Evolutionary conservation across 2,329 filamentous ascomycete species (phyloP), one percentile per base, ranked within the genome.

Genomic region (Calonectria hawksworthii): DNA sequence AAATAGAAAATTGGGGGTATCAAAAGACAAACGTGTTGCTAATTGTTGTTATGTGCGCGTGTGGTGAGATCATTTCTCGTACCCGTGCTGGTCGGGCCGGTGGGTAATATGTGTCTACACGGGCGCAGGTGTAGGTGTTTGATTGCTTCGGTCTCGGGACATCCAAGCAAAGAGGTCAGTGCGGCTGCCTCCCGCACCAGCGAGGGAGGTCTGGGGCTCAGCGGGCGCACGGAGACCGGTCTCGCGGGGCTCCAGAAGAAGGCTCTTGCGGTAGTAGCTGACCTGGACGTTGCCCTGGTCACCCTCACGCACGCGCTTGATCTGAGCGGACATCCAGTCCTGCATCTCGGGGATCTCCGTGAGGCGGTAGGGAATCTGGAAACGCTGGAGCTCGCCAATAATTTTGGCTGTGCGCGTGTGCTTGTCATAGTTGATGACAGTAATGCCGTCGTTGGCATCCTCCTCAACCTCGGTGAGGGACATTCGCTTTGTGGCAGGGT

Each of bases 401-500:
- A 99, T 98, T 86, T 96, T 97, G 59, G 96, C 96, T 3, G 96
- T 99, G 79, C 96, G 95, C 80, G 93, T 94, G 84, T 99, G 96
- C 87, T 99, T 99, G 88, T 99, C 96, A 81, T 98, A 99, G 86
- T 99, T 99, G 89, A 99, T 95, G 38, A 99, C 95, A 0, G 93
- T 92, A 80, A 95, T 90, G 32, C 92, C 91, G 21, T 91, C 90
- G 18, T 93, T 90, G 41, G 92, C 90, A 36, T 92, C 90, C n/a
- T 94, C 91, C 18, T 89, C 88, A 9, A 88, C 87, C 83, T 89
- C 84, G 28, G 79, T 85, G 4, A 87, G 83, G 7, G 84, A 85
- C 26, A 98, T 91, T 80, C 94, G 93, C 81, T 96, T 95, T 3
- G 94, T 96, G 7, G 95, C 92, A 41, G 95, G 94, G 84, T 99